phyloP scores from a whole-genome alignment of 2,329 filamentous ascomycete species.

The Drechslerella coelobrocha region DNA sequence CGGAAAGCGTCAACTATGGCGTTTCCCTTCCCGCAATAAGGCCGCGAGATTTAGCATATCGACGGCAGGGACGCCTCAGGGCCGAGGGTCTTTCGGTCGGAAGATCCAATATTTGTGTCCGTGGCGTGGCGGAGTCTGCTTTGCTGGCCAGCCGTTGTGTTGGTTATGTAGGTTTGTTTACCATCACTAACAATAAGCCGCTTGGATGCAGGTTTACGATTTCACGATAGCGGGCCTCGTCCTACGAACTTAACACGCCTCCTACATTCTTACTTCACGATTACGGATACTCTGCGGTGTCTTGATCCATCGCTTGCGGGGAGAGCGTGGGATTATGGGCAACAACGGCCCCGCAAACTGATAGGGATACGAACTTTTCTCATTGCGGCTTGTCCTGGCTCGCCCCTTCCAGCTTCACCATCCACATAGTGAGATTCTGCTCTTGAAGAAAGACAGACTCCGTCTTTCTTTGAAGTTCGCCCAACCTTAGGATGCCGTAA shows the following conservation, averaged over 20 bases:
- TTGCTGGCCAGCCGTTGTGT: conserved; percentile 45
- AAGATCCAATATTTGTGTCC: conserved; percentile 46
- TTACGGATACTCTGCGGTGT: conserved; percentile 15
- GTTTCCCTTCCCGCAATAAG: conserved; percentile 34
- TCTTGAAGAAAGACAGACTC: conserved; percentile 46
- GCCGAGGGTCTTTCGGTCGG: conserved; percentile 46
- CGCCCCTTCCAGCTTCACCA: conserved; percentile 32
- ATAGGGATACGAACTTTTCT: conserved; percentile 50
- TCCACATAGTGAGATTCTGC: conserved; percentile 31
- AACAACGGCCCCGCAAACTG: conserved; percentile 50
- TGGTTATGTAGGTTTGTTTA: conserved; percentile 47
- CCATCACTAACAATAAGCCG: conserved; percentile 27
- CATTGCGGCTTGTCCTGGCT: conserved; percentile 41
- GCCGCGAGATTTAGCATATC: conserved; percentile 19
- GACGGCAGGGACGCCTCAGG: conserved; percentile 34
- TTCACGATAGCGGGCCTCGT: conserved; percentile 43
- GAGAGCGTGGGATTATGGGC: conserved; percentile 50
- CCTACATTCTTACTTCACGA: conserved; percentile 25
- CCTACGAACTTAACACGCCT: conserved; percentile 20
- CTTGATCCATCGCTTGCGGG: conserved; percentile 26
- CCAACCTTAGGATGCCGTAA: conserved; percentile 50
- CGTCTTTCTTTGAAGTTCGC: conserved; percentile 42
- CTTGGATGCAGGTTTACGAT: conserved; percentile 43
- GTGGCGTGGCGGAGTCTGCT: conserved; percentile 47
- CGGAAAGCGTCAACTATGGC: conserved; percentile 40